phyloP scores from a whole-genome alignment of 805 yeast genomes.

The Candida nitratophila region DNA sequence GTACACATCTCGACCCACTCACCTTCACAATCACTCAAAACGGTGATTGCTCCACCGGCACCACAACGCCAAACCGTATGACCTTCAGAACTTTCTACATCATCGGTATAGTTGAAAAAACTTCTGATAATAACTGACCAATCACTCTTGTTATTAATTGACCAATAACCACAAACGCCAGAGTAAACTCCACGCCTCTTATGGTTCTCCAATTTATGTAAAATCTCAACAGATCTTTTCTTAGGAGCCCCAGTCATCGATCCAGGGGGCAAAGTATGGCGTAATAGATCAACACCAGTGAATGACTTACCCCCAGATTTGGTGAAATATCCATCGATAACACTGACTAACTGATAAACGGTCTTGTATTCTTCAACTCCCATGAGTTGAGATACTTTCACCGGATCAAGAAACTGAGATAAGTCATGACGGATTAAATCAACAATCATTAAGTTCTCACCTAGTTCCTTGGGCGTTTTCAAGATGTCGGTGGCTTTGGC shows the following conservation, averaged over 20 bases:
- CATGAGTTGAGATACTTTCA: conserved; percentile 76
- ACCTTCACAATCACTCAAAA: conserved; percentile 69
- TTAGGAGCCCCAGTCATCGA: conserved; percentile 99
- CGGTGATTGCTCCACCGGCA: conserved; percentile 98
- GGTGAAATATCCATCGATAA: conserved; percentile 58
- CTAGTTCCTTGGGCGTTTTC: conserved; percentile 85
- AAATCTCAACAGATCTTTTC: conserved; percentile 79
- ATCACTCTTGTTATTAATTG: conserved; percentile 77
- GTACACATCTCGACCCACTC: conserved; percentile 91
- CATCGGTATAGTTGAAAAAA: conserved; percentile 56
- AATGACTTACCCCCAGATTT: conserved; percentile 19
- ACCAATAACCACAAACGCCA: conserved; percentile 96
- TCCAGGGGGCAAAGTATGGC: conserved; percentile 88
- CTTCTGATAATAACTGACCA: conserved; percentile 96
- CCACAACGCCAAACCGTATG: conserved; percentile 71
- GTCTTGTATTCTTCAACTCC: conserved; percentile 86
- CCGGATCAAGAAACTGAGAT: conserved; percentile 55
- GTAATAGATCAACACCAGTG: conserved; percentile 72
- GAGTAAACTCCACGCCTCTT: conserved; percentile 79
- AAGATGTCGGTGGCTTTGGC: conserved; percentile 58
- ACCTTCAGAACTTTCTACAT: conserved; percentile 20
- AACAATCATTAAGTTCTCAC: conserved; percentile 95
- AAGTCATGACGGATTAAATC: conserved; percentile 92
- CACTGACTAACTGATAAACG: conserved; percentile 88
- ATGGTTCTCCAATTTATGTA: conserved; percentile 51